A percentile compares a stretch with the other conserved stretches of the same genome.
Conservation (phyloP, 2,329 filamentous ascomycete species). For the Neonectria magnoliae region DNA sequence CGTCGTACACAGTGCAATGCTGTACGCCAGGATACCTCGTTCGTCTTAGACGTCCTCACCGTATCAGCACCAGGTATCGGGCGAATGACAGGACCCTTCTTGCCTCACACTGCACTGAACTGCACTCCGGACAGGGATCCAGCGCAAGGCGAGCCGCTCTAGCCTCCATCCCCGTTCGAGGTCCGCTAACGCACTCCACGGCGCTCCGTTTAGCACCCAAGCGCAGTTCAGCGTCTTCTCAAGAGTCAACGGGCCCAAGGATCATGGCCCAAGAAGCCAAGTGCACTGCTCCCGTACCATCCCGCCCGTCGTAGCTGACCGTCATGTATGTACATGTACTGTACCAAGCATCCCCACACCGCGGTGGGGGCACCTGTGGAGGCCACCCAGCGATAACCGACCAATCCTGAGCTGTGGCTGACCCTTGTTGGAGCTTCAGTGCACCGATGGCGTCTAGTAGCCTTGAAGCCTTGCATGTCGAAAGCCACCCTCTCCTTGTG, state of each 20-base stretch:
- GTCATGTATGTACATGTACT: constrained; percentile 20
- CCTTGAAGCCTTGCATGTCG: constrained; percentile 27
- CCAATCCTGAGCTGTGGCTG: constrained; percentile 32
- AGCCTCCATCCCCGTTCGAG: constrained; percentile 1
- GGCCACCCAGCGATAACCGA: constrained; percentile 28
- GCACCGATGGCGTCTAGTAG: constrained; percentile 8
- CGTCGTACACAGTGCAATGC: neutral
- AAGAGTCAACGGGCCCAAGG: neutral
- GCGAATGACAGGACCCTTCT: constrained; percentile 5
- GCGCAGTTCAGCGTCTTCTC: neutral
- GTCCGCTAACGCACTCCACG: constrained; percentile 25
- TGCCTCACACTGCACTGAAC: constrained; percentile 7
- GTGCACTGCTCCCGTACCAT: constrained; percentile 8
- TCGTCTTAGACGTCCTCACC: constrained; percentile 27
- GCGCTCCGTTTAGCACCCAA: neutral
- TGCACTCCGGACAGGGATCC: constrained; percentile 10
- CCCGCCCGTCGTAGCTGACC: constrained; percentile 25
- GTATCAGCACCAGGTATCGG: constrained; percentile 39
- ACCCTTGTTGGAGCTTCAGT: constrained; percentile 10
- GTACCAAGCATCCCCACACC: constrained; percentile 36
- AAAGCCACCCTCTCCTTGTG: constrained; percentile 20
- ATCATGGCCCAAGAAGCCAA: constrained; percentile 25
- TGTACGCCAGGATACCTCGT: constrained; percentile 9
- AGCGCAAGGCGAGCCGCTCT: constrained; percentile 14
- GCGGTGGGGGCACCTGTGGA: constrained; percentile 21